Conservation (phyloP, 768 basidiomycete genomes). For the Lactarius indigo region DNA sequence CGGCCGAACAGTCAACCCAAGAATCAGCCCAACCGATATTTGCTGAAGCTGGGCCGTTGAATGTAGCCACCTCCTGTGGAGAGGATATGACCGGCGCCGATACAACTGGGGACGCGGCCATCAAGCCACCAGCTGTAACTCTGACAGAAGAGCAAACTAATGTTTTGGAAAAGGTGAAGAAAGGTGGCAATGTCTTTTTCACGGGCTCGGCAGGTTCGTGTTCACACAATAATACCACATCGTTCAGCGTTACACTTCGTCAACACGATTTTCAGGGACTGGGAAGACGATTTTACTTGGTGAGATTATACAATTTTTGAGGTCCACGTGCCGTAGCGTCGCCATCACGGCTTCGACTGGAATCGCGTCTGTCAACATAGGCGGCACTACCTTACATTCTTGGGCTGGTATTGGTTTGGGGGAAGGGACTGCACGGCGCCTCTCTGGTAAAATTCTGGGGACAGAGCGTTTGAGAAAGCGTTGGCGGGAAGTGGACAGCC, state of each 20-base stretch:
- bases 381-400: constrained; percentile 76
- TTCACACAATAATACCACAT: background rate
- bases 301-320: constrained; percentile 57
- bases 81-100: background rate
- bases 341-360: constrained; percentile 80
- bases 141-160: constrained; percentile 52
- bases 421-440: constrained; percentile 46
- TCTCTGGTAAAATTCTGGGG: constrained; percentile 52
- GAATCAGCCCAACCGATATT: background rate
- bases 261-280: constrained; percentile 45
- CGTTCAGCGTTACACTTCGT: background rate
- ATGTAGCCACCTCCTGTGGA: background rate
- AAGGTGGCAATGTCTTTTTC: constrained; percentile 72
- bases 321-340: constrained; percentile 37
- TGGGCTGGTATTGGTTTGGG: constrained; percentile 82
- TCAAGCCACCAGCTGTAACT: constrained; percentile 26
- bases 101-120: background rate
- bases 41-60: background rate
- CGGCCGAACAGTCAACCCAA: background rate
- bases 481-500: constrained; percentile 58
- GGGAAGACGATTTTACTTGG: constrained; percentile 82
- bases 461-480: constrained; percentile 42
- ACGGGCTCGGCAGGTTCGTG: constrained; percentile 76
- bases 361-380: constrained; percentile 80
- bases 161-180: constrained; percentile 51